Conservation (phyloP, 805 yeast genomes). For the Lachancea sp. region DNA sequence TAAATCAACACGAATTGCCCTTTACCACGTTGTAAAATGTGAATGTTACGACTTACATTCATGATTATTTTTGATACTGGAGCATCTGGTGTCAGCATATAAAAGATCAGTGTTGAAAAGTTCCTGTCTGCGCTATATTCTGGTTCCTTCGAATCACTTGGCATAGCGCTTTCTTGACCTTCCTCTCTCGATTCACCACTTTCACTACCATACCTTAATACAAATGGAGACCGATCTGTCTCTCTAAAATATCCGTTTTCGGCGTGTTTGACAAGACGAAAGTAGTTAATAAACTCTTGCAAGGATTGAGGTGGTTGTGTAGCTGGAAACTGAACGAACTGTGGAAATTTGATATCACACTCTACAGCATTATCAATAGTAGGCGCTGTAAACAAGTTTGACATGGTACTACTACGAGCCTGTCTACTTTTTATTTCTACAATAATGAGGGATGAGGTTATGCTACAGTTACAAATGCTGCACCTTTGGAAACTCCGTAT, state of each 20-base stretch:
- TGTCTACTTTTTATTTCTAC: no score
- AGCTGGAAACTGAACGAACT: slow-evolving; percentile 18
- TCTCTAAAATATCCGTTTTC: slow-evolving; percentile 56
- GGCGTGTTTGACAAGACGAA: slow-evolving; percentile 39
- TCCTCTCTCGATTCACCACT: not conserved
- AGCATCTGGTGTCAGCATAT: slow-evolving; percentile 44
- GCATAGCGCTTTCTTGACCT: slow-evolving; percentile 7
- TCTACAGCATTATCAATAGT: slow-evolving; percentile 15
- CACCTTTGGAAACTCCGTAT: slow-evolving; percentile 7
- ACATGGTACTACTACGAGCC: not conserved
- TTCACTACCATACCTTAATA: slow-evolving; percentile 24
- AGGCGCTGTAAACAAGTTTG: slow-evolving; percentile 8
- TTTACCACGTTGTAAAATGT: slow-evolving; percentile 48
- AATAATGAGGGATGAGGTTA: not conserved
- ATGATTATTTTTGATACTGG: slow-evolving; percentile 47
- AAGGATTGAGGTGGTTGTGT: slow-evolving; percentile 22
- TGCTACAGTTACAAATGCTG: slow-evolving; percentile 15
- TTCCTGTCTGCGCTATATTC: slow-evolving; percentile 29
- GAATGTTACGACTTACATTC: slow-evolving; percentile 48
- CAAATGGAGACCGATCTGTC: slow-evolving; percentile 46
- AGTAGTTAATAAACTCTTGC: slow-evolving; percentile 32
- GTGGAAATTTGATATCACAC: slow-evolving; percentile 14
- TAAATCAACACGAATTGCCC: slow-evolving; percentile 50
- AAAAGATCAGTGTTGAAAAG: slow-evolving; percentile 47
- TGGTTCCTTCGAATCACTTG: slow-evolving; percentile 4